Conservation (phyloP, 2,329 filamentous ascomycete genomes). For the Shiraia bambusicola region DNA sequence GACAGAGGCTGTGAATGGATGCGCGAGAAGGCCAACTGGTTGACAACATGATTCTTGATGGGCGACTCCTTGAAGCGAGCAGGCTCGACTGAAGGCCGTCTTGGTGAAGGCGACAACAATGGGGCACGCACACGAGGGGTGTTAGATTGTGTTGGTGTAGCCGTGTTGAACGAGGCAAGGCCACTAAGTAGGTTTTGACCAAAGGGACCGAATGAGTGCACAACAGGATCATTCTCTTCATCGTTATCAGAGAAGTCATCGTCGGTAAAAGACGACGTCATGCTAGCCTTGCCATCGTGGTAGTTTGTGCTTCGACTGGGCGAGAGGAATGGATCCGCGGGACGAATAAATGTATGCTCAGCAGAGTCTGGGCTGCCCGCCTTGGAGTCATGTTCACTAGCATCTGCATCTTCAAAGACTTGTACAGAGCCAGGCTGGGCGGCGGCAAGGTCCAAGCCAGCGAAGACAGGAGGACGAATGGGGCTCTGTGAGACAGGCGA, state of each 20-base stretch:
- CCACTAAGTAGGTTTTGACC: slow-evolving; percentile 82
- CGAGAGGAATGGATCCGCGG: slow-evolving; percentile 23
- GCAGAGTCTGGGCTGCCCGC: slow-evolving; percentile 24
- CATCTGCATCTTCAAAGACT: slow-evolving; percentile 45
- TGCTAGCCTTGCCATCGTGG: slow-evolving; percentile 26
- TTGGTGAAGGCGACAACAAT: slow-evolving; percentile 34
- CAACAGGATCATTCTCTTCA: slow-evolving; percentile 94
- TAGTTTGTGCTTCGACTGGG: slow-evolving; percentile 19
- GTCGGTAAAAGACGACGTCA: slow-evolving; percentile 35
- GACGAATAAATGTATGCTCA: slow-evolving; percentile 36
- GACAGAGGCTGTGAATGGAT: slow-evolving; percentile 89
- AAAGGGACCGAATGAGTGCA: slow-evolving; percentile 90
- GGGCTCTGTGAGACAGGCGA: slow-evolving; percentile 78
- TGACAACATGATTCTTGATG: slow-evolving; percentile 83
- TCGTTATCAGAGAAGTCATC: slow-evolving; percentile 70
- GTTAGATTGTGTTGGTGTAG: slow-evolving; percentile 56
- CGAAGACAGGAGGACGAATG: slow-evolving; percentile 49
- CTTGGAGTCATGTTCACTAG: slow-evolving; percentile 25
- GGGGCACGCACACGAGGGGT: slow-evolving; percentile 28
- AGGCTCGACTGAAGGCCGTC: slow-evolving; percentile 26
- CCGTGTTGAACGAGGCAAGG: slow-evolving; percentile 72
- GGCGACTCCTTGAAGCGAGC: slow-evolving; percentile 43
- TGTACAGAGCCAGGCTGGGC: slow-evolving; percentile 30
- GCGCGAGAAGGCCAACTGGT: slow-evolving; percentile 93
- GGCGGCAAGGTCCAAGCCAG: slow-evolving; percentile 36